Evolutionary conservation across 2,329 filamentous ascomycete species (phyloP).

Genomic region (Fusarium pseudonygamai): DNA sequence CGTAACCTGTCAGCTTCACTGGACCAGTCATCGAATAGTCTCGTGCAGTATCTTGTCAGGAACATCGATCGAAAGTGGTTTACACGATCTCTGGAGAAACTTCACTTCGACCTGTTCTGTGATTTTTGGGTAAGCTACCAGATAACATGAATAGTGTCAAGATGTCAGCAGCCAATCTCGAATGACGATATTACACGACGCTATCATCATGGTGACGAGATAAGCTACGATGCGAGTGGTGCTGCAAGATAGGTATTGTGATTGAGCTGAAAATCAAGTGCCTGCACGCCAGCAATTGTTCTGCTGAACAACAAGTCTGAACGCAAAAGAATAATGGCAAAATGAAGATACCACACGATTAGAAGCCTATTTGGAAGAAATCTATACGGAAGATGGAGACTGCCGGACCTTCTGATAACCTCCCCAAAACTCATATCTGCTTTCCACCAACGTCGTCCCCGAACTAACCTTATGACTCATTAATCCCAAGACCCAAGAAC

Average conservation of each 20-base stretch:
- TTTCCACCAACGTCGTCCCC: no score
- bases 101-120: background rate
- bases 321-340: background rate
- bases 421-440: background rate
- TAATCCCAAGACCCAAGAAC: background rate
- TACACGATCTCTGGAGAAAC: background rate
- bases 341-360: rapidly evolving
- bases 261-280: background rate
- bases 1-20: background rate
- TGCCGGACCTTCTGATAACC: no score
- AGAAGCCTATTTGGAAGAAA: no score
- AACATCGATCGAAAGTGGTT: background rate
- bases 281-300: rapidly evolving
- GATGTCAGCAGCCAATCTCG: rapidly evolving
- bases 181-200: no score
- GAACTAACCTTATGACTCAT: no score
- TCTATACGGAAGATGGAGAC: no score
- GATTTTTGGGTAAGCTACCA: no score
- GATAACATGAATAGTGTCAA: background rate
- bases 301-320: background rate
- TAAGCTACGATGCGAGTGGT: background rate
- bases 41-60: background rate
- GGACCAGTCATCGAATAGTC: no score
- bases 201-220: background rate
- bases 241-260: background rate